Evolutionary conservation across 2,329 filamentous ascomycete species (phyloP), one percentile per base, ranked within the genome.

Genomic region (Sporothrix brunneoviolacea): DNA sequence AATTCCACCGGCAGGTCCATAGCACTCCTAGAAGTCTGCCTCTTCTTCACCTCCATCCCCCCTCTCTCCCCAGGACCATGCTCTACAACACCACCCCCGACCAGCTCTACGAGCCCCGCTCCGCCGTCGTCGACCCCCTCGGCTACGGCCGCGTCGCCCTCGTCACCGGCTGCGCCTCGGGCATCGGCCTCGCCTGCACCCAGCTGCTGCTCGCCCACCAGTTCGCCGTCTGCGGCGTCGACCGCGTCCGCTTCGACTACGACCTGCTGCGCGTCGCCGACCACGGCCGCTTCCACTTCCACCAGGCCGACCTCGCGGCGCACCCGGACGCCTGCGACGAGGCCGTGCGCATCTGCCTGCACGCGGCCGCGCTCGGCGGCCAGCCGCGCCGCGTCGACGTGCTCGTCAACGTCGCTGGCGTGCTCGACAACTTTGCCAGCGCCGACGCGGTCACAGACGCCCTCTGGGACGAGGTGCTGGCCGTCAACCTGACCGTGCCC

Each of bases 321-420:
- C 54, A 48, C 3, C 54, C 60, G 3, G 60, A 60, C 4, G 62
- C 61, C 16, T 64, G 60, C 39, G 65, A 69, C 36, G 60, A 65
- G 38, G 61, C 58, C 19, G 61, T 68, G 5, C 57, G 59, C 37
- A 60, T 64, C 27, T 65, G 62, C 40, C 54, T 61, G 27, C 55
- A 52, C n/a, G 54, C 59, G 16, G 62, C 58, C 47, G 61, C 60
- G 60, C 32, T 50, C 45, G 38, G 43, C 48, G 48, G 43, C 39
- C 24, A 27, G 8, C 39, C 28, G 8, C 47, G 62, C 8, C 70
- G 70, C 49, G 67, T 80, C 8, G 74, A 79, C 56, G 72, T 75
- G 8, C 74, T 76, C 19, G 76, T 74, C 9, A 80, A 83, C 49
- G 68, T 77, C 12, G 79, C 79, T 5, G 75, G 76, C 42, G 59